A percentile compares a stretch with the other conserved stretches of the same genome.
These are phyloP conservation scores for Elaeagnus macrophylla DNA, from an alignment of 306 rosid species.

Conservation along the genomic window DNA sequence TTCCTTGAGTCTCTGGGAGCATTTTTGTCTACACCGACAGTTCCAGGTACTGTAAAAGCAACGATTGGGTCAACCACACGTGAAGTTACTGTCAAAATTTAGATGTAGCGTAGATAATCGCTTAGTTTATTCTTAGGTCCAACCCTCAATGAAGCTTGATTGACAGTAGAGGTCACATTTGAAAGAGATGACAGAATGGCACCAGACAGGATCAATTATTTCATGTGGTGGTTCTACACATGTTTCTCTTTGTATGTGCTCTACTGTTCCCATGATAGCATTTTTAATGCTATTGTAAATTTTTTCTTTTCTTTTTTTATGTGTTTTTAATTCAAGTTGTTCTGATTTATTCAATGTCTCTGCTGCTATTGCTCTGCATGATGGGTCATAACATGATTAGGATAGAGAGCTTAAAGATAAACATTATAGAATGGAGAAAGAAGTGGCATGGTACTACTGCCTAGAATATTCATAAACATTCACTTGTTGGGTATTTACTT, in stretches of 20 bases:
- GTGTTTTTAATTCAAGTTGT: too few relatives aligned
- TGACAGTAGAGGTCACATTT: not conserved
- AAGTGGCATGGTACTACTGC: too few relatives aligned
- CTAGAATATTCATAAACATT: too few relatives aligned
- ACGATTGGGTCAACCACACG: conserved; percentile 25
- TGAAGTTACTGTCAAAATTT: conserved; percentile 24
- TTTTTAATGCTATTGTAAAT: too few relatives aligned
- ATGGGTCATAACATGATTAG: too few relatives aligned
- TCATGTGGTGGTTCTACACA: conserved; percentile 1
- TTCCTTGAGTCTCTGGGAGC: conserved; percentile 77
- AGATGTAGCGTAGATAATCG: conserved; percentile 21
- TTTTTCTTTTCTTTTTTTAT: too few relatives aligned
- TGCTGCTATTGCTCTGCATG: too few relatives aligned
- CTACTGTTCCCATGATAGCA: too few relatives aligned
- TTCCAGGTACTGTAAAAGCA: conserved; percentile 26
- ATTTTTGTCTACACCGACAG: conserved; percentile 44
- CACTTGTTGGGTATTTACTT: too few relatives aligned
- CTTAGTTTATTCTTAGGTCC: conserved; percentile 4
- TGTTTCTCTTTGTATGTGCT: not conserved
- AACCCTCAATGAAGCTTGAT: not conserved
- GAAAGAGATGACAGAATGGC: conserved; percentile 3
- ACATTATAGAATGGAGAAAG: too few relatives aligned
- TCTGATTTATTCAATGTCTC: too few relatives aligned
- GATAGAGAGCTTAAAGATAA: too few relatives aligned
- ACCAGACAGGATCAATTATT: not conserved